Percentiles rank a stretch among this genome's conserved stretches.
These are phyloP conservation scores for Heritiera fomes DNA, from an alignment of 345 rosid genomes.

Conservation along the genomic window DNA sequence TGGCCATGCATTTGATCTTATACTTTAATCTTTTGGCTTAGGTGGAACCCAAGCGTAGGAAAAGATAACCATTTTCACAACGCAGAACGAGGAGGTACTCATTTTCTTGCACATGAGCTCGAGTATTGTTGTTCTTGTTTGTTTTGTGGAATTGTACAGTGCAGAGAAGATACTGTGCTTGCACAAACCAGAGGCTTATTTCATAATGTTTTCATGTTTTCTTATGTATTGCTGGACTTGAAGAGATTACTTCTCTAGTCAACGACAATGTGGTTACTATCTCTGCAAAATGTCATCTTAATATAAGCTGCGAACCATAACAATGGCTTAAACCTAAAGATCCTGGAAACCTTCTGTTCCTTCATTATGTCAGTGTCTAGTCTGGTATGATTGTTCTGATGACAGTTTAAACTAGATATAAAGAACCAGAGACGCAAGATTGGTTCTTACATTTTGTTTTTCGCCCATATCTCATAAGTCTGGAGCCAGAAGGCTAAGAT, in stretches of 20 bases:
- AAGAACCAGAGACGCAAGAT: no score
- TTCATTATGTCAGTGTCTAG: background rate
- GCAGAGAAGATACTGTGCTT: slow-evolving; percentile 38
- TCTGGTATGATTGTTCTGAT: background rate
- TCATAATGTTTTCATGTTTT: background rate
- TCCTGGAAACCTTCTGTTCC: background rate
- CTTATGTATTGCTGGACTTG: background rate
- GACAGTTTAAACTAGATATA: no score
- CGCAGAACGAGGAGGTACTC: slow-evolving; percentile 27
- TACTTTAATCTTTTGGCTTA: slow-evolving; percentile 20
- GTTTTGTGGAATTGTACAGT: slow-evolving; percentile 41
- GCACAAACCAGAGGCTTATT: slow-evolving; percentile 28
- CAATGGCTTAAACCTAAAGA: background rate
- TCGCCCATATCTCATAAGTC: no score
- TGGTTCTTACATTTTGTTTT: no score
- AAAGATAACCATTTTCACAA: slow-evolving; percentile 40
- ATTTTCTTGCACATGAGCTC: slow-evolving; percentile 34
- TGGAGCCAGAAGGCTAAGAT: no score
- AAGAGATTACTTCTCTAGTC: background rate
- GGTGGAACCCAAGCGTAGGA: slow-evolving; percentile 76
- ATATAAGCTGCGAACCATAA: background rate
- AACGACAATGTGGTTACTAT: background rate
- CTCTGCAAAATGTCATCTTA: background rate
- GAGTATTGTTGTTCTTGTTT: slow-evolving; percentile 19
- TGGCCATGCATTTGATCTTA: background rate